Conservation (phyloP, 495 filamentous ascomycete genomes). For the Penicillium nucicola region DNA sequence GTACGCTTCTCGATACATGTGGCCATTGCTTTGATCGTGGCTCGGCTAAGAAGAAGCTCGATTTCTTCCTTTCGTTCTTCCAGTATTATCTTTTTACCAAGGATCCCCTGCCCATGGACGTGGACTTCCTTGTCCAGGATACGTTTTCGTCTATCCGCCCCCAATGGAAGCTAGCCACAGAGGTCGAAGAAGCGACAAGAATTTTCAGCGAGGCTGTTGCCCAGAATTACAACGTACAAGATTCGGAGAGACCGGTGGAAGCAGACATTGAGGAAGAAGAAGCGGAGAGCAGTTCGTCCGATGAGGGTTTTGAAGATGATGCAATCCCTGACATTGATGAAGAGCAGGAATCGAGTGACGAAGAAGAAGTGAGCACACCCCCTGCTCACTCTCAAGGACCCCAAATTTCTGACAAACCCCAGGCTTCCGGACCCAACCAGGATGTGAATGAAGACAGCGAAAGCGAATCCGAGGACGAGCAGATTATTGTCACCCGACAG, state of each 20-base stretch:
- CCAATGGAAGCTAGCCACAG: constrained; percentile 82
- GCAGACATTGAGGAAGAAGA: constrained; percentile 66
- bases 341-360: constrained; percentile 56
- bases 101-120: constrained; percentile 89
- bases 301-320: constrained; percentile 60
- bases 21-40: constrained; percentile 95
- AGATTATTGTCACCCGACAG: constrained; percentile 84
- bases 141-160: constrained; percentile 79
- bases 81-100: constrained; percentile 98
- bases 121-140: constrained; percentile 96
- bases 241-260: constrained; percentile 62
- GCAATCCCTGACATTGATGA: constrained; percentile 55
- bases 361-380: constrained; percentile 45
- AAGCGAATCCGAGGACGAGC: constrained; percentile 69
- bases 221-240: constrained; percentile 79
- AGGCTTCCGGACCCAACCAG: constrained; percentile 52
- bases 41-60: constrained; percentile 90
- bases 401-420: not conserved
- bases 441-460: constrained; percentile 38
- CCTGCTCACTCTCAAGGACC: not conserved
- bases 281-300: constrained; percentile 58
- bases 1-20: constrained; percentile 89
- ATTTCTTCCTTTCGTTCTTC: constrained; percentile 97
- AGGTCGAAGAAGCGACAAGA: constrained; percentile 77
- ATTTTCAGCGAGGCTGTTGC: constrained; percentile 83